phyloP scores from a whole-genome alignment of 1,284 basidiomycete species.

The Trichosporon ovoides region DNA sequence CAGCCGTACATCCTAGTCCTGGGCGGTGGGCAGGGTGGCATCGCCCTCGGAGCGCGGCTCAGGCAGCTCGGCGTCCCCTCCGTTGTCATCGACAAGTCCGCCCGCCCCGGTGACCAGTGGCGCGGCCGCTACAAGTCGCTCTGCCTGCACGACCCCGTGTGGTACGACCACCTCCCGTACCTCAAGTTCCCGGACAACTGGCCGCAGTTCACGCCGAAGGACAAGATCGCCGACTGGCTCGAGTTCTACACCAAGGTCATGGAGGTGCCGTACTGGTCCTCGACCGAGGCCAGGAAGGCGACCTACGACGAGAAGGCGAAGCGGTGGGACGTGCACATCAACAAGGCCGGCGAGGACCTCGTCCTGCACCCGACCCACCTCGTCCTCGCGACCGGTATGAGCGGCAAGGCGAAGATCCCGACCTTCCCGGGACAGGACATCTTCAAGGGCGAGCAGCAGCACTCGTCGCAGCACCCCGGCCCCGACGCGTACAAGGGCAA shows the following conservation, averaged over 20 bases:
- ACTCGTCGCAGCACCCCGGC: conserved; percentile 55
- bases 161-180: conserved; percentile 49
- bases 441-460: conserved; percentile 55
- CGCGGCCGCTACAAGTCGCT: conserved; percentile 56
- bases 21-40: conserved; percentile 27
- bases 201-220: conserved; percentile 59
- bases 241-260: conserved; percentile 34
- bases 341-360: conserved; percentile 47
- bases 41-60: conserved; percentile 42
- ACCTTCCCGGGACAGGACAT: conserved; percentile 41
- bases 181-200: conserved; percentile 51
- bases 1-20: conserved; percentile 29
- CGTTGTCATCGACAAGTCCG: conserved; percentile 45
- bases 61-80: conserved; percentile 44
- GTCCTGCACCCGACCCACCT: conserved; percentile 50
- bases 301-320: conserved; percentile 43
- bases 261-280: conserved; percentile 42
- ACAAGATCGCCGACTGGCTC: conserved; percentile 38
- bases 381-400: conserved; percentile 20
- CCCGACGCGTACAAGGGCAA: conserved; percentile 49
- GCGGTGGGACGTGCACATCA: conserved; percentile 55
- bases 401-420: conserved; percentile 20
- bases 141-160: conserved; percentile 60
- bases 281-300: conserved; percentile 51
- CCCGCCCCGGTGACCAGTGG: conserved; percentile 48